phyloP scores from a whole-genome alignment of 352 stramenopile species.

The Pseudoperonospora humuli region DNA sequence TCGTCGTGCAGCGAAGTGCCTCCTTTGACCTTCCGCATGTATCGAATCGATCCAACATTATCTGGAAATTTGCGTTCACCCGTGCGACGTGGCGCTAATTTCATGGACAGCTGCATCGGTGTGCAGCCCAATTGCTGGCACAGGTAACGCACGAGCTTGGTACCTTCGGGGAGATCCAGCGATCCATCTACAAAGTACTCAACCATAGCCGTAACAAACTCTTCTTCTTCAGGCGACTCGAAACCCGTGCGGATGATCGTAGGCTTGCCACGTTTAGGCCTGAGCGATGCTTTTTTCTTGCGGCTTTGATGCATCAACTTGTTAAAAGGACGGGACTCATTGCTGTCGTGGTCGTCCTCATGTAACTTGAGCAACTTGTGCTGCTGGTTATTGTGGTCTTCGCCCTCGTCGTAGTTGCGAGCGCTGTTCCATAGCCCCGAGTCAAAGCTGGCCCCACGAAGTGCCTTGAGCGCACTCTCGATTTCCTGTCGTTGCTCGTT shows the following conservation, averaged over 20 bases:
- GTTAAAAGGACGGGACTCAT: background rate
- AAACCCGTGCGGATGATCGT: conserved; percentile 75
- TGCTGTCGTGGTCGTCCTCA: conserved; percentile 7
- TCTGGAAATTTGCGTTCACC: conserved; percentile 49
- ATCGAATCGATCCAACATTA: conserved; percentile 50
- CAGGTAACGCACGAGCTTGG: conserved; percentile 48
- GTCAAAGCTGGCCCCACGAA: conserved; percentile 35
- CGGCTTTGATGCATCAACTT: conserved; percentile 2
- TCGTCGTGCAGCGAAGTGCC: conserved; percentile 14
- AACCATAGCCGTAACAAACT: conserved; percentile 46
- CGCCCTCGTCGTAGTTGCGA: conserved; percentile 7
- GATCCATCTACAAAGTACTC: conserved; percentile 58
- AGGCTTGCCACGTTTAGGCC: conserved; percentile 32
- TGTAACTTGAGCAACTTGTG: conserved; percentile 10
- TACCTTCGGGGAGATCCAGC: conserved; percentile 44
- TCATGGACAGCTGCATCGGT: conserved; percentile 58
- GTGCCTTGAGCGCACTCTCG: conserved; percentile 22
- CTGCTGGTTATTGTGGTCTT: background rate
- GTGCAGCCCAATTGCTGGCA: conserved; percentile 48
- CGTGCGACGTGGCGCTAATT: conserved; percentile 46
- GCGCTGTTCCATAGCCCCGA: conserved; percentile 4
- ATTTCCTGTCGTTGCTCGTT: conserved; percentile 28
- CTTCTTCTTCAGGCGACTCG: conserved; percentile 52
- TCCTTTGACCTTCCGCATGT: conserved; percentile 26
- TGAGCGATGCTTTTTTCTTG: conserved; percentile 12